Evolutionary conservation across 768 basidiomycete genomes (phyloP).

Genomic region (Lepiota brunneoincarnata): DNA sequence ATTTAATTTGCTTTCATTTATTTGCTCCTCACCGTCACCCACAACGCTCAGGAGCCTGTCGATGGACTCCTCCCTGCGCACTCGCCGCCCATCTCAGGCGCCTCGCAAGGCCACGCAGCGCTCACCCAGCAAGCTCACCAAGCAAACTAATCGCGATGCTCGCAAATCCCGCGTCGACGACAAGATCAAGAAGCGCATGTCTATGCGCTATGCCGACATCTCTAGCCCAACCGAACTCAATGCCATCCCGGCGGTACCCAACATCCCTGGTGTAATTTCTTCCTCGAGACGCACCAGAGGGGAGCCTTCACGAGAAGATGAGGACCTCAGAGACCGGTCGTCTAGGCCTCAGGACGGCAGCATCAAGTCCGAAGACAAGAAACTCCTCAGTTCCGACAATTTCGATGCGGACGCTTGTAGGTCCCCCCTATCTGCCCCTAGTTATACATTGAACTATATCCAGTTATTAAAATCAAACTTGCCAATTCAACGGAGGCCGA

Average conservation of each 20-base stretch:
- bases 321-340: slow-evolving; percentile 40
- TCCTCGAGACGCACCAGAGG: slow-evolving; percentile 19
- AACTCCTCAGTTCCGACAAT: slow-evolving; percentile 66
- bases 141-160: slow-evolving; percentile 37
- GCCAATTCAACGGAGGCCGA: slow-evolving; percentile 89
- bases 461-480: slow-evolving; percentile 75
- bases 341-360: slow-evolving; percentile 10
- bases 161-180: slow-evolving; percentile 69
- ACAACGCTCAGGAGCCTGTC: slow-evolving; percentile 1
- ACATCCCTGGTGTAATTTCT: slow-evolving; percentile 16
- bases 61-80: slow-evolving; percentile 55
- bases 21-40: background rate
- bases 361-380: slow-evolving; percentile 55
- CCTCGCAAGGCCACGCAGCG: slow-evolving; percentile 34
- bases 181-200: slow-evolving; percentile 96
- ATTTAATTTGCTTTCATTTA: background rate
- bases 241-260: slow-evolving; percentile 45
- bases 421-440: slow-evolving; percentile 27
- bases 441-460: background rate
- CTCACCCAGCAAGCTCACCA: slow-evolving; percentile 30
- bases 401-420: slow-evolving; percentile 90
- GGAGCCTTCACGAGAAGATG: slow-evolving; percentile 32
- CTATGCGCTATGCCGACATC: slow-evolving; percentile 89
- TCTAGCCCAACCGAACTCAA: slow-evolving; percentile 61
- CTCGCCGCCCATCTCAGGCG: slow-evolving; percentile 44